These are phyloP conservation scores for Arctium minus DNA, from an alignment of 129 eudicot genomes.

Conservation along the genomic window DNA sequence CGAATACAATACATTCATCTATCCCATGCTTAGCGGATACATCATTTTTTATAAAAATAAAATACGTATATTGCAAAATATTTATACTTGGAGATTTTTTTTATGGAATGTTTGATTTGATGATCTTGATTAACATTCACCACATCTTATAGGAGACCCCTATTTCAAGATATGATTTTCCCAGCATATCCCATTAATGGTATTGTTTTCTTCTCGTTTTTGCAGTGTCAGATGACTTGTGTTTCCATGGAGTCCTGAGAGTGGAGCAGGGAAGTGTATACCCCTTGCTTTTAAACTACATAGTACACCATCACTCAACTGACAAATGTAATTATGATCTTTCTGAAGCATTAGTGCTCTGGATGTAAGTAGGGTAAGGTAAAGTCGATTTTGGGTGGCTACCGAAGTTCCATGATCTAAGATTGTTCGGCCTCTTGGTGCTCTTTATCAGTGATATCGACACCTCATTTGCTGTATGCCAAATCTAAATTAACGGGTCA, in stretches of 20 bases:
- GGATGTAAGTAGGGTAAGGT: constrained; percentile 15
- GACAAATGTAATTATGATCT: constrained; percentile 17
- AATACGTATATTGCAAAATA: neutral
- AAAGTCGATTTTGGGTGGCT: constrained; percentile 1
- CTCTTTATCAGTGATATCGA: neutral
- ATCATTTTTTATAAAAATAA: neutral
- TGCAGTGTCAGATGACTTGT: constrained; percentile 33
- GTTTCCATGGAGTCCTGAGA: constrained; percentile 18
- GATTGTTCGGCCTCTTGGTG: neutral
- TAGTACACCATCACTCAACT: neutral
- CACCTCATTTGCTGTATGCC: neutral
- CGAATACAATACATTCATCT: neutral
- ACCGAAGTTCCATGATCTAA: constrained; percentile 1
- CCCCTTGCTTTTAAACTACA: neutral
- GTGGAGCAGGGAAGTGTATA: constrained; percentile 13
- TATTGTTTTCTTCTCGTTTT: neutral
- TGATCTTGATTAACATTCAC: neutral
- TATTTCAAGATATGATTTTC: neutral
- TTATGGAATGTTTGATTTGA: neutral
- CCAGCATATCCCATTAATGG: neutral
- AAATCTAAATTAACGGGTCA: neutral
- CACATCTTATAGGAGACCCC: neutral
- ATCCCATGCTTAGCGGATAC: neutral
- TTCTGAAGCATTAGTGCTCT: constrained; percentile 6
- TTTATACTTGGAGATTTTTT: neutral